Evolutionary conservation across 75 land plant genomes (phyloP), one percentile per base, ranked within the genome.

Genomic region (Selaginella moellendorffii): DNA sequence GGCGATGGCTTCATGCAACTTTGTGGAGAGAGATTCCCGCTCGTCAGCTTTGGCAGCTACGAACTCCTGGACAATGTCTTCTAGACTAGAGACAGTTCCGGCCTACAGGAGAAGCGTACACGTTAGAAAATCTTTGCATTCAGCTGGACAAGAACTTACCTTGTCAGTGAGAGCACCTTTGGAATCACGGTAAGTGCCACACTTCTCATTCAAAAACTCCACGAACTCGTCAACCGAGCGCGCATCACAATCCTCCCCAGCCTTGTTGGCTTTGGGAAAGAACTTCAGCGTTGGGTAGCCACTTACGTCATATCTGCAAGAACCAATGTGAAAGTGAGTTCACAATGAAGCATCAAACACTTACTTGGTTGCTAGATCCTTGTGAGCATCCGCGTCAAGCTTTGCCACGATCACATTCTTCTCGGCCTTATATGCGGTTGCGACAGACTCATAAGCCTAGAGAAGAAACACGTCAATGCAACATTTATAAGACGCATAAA

Each of bases 401-500:
- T 88, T 92, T n/a, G 96, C 98, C 78, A 92, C 73, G 23, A 92
- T 96, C 17, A 92, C 95, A 75, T 77, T 76, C 51, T 83, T 82
- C 30, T 92, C 98, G 10, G 30, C 36, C 66, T 83, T 88, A 65
- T 70, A 92, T 26, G 82, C 96, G 52, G 85, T 53, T 0, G 98
- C 96, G 63, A 83, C 78, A 68, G 85, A 76, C 69, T 92, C 98
- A 72, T 85, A 92, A 28, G 58, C 77, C 98, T 92, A 62, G 2
- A 5, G n/a, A 56, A 5, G 14, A 78, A 86, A 81, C 68, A 92
- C 98, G n/a, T n/a, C n/a, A n/a, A 72, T 95, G 96, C 65, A 89
- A 62, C 51, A 73, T 59, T 92, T 92, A 84, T 96, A 92, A 64
- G 85, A 93, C 30, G 95, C 98, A 79, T 89, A 92, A 92, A 95